Base-by-base conservation (phyloP, 208 protist genomes). In the Vickermania ingenoplastis region DNA sequence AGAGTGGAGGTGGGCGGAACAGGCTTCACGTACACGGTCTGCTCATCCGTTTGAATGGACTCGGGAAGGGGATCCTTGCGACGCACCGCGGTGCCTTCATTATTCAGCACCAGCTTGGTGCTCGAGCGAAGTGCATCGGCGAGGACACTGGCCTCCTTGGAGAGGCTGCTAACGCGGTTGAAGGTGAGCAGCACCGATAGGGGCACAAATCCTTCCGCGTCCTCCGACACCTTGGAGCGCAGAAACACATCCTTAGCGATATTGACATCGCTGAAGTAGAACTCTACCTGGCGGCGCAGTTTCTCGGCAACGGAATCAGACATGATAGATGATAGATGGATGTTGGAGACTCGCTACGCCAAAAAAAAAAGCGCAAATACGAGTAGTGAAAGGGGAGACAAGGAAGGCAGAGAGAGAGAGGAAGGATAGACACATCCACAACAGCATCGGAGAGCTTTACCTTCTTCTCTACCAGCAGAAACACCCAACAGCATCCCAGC, bases 211-310 rank as follows among this genome's bases (percentile, higher is more conserved):
- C 89, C 89, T 51, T 94, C 84, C 7, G 73, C 64, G 63, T 88
- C 73, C 69, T 93, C 84, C 22, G 86, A 80, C 77, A 96, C 91
- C 70, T 94, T 90, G 7, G 71, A 75, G 67, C 91, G 87, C 26
- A 96, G 67, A 58, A 94, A 96, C 21, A 91, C 76, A 78, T 96
- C 89, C 65, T 89, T 86, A 17, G 79, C 73, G 49, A 96, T 61
- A 70, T 96, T 96, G n/a, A 90, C 85, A 63, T 96, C 85, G 62
- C 86, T 86, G 77, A 96, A 96, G 74, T 96, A 96, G 73, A 92
- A 96, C 74, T 92, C 84, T 57, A 96, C 83, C 69, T 94, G 89
- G 5, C 68, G 58, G 53, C 77, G 69, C 48, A 96, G 73, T 67
- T 83, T 81, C 11, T 63, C 59, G 24, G 72, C 67, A 28, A 65